Conservation (phyloP, 23 red algal species). For the Gracilaria vermiculophylla region DNA sequence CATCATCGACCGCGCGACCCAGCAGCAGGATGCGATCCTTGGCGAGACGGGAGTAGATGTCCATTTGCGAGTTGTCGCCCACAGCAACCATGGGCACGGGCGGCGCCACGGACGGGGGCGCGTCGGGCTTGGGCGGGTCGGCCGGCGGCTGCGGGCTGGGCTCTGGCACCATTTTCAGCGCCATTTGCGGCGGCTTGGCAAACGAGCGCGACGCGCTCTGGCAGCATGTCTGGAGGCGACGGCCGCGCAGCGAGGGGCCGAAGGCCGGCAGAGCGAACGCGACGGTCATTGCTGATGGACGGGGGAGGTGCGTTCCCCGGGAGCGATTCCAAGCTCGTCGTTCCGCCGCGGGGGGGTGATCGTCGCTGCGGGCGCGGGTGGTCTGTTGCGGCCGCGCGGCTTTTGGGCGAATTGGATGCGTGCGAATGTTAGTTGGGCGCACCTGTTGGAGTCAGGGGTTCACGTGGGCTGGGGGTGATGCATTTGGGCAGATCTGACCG, state of each 20-base stretch:
- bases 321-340: too few relatives aligned
- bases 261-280: not conserved
- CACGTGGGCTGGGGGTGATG: too few relatives aligned
- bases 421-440: too few relatives aligned
- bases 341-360: too few relatives aligned
- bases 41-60: slow-evolving; percentile 91
- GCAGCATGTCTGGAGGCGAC: not conserved
- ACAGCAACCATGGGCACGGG: slow-evolving; percentile 86
- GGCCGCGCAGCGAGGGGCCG: not conserved
- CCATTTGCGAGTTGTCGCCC: slow-evolving; percentile 90
- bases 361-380: too few relatives aligned
- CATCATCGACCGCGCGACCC: slow-evolving; percentile 89
- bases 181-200: not conserved
- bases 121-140: slow-evolving; percentile 62
- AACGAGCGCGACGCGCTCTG: not conserved
- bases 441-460: too few relatives aligned
- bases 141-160: slow-evolving; percentile 52
- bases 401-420: too few relatives aligned
- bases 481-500: too few relatives aligned
- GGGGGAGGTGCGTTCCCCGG: too few relatives aligned
- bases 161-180: slow-evolving; percentile 56
- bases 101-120: slow-evolving; percentile 48
- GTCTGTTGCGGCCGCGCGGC: too few relatives aligned
- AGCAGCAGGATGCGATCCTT: slow-evolving; percentile 91
- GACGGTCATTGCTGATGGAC: not conserved